Conservation (phyloP, 345 rosid species). For the Brassica juncea region DNA sequence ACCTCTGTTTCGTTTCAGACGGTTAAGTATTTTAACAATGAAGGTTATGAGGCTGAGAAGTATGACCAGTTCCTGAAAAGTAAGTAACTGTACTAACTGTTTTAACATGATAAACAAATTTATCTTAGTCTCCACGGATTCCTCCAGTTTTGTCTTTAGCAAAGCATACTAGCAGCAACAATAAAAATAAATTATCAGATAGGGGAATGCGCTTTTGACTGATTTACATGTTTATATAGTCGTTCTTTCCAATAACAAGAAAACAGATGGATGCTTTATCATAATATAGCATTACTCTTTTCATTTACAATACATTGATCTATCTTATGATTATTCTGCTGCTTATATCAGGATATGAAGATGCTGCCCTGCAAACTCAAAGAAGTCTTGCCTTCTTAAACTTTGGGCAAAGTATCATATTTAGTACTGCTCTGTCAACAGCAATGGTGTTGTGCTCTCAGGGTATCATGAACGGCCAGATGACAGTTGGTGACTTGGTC, state of each 20-base stretch:
- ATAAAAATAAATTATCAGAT: slow-evolving; percentile 1
- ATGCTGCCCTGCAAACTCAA: slow-evolving; percentile 90
- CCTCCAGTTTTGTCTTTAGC: slow-evolving; percentile 2
- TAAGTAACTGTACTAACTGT: slow-evolving; percentile 50
- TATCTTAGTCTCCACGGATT: neutral
- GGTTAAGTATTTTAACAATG: slow-evolving; percentile 95
- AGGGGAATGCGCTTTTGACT: neutral
- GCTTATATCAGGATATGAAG: slow-evolving; percentile 71
- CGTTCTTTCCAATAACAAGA: slow-evolving; percentile 1
- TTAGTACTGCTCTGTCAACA: slow-evolving; percentile 85
- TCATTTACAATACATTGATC: slow-evolving; percentile 4
- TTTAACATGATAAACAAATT: neutral
- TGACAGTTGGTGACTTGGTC: slow-evolving; percentile 99
- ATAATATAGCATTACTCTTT: neutral
- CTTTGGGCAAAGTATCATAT: slow-evolving; percentile 94
- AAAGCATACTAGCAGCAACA: too few species aligned
- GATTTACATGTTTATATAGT: neutral
- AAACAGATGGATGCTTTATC: neutral
- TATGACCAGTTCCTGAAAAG: slow-evolving; percentile 87
- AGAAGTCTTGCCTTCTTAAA: slow-evolving; percentile 91
- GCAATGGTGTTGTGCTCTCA: slow-evolving; percentile 97
- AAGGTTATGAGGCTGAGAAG: slow-evolving; percentile 79
- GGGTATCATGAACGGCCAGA: slow-evolving; percentile 81
- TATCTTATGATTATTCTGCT: slow-evolving; percentile 21
- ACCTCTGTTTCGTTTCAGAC: slow-evolving; percentile 54